Evolutionary conservation across 2,329 filamentous ascomycete species (phyloP), one percentile per base, ranked within the genome.

Genomic region (Claviceps sorghi): DNA sequence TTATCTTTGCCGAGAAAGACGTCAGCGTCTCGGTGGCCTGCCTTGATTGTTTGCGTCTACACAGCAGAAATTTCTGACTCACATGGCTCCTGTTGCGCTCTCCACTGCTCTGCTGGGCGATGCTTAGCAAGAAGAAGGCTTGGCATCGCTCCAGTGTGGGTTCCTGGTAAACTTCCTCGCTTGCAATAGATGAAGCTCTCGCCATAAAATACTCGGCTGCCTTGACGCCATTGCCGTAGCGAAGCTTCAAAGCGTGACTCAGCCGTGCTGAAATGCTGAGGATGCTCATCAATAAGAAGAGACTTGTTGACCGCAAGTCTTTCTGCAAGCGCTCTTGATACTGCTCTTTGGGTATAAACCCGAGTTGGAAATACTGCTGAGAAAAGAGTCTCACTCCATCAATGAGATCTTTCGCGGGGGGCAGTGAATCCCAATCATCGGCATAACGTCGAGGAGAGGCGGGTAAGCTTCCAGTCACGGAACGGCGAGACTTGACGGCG

Each of bases 51-150:
- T 5, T 13, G 26, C 19, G 44, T 38, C 19, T 8, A 11, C 17
- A 21, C 3, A 29, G 29, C 17, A 32, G 17, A 19, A 21, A 4
- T 22, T 15, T 32, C 4, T 46, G 11, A 66, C 76, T 59, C 61
- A 79, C 76, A 57, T 75, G 77, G 61, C 77, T 80, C 51, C 67
- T 69, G 49, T 77, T 75, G 42, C 70, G 73, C 56, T 74, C 65
- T 0, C 75, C 77, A 50, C 72, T 77, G 15, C 76, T 76, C 59
- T 80, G 77, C 56, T 81, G 77, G 4, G 77, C 76, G 52, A 81
- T 74, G 58, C 76, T 78, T 17, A 81, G 64, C 3, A 81, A 63
- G 56, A 79, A 80, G 54, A 80, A 80, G 1, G 72, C 77, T 61
- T 81, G 78, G 50, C 76, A 79, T 42, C 73, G 68, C 58, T 80